Conservation (phyloP, 371 early-diverging fungal species). For the Mortierella sp. region DNA sequence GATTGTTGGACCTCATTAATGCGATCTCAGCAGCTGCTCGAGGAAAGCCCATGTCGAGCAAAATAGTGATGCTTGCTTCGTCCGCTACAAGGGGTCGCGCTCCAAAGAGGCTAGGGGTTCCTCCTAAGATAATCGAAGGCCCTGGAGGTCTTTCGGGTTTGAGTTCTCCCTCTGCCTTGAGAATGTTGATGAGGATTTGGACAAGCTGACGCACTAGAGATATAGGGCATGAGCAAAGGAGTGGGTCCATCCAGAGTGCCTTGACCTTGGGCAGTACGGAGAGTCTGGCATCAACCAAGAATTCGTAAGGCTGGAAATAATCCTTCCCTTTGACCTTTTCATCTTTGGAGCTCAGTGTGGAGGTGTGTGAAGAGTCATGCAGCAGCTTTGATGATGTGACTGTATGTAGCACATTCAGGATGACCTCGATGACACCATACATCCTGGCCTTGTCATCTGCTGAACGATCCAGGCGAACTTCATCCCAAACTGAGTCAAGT, state of each 20-base stretch:
- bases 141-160: conserved; percentile 24
- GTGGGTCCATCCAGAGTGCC: conserved; percentile 62
- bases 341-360: conserved; percentile 60
- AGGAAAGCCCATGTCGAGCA: conserved; percentile 93
- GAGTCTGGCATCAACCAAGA: conserved; percentile 68
- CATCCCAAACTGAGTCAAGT: conserved; percentile 68
- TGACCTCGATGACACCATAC: conserved; percentile 61
- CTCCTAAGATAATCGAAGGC: conserved; percentile 36
- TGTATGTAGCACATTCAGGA: conserved; percentile 66
- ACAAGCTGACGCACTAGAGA: conserved; percentile 64
- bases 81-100: conserved; percentile 60
- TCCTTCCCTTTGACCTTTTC: conserved; percentile 63
- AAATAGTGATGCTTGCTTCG: conserved; percentile 71
- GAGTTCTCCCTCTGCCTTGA: conserved; percentile 78
- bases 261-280: conserved; percentile 61
- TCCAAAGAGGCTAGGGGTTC: conserved; percentile 43
- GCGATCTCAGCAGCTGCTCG: conserved; percentile 84
- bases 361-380: conserved; percentile 76
- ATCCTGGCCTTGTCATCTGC: conserved; percentile 37
- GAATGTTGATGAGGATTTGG: conserved; percentile 69
- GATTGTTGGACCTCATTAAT: conserved; percentile 82
- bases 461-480: conserved; percentile 28
- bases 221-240: conserved; percentile 58
- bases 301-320: conserved; percentile 76
- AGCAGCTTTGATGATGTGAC: conserved; percentile 70